A percentile compares a stretch with the other conserved stretches of the same genome.
Conservation (phyloP, 2,329 filamentous ascomycete species). For the Venturia pyrina region DNA sequence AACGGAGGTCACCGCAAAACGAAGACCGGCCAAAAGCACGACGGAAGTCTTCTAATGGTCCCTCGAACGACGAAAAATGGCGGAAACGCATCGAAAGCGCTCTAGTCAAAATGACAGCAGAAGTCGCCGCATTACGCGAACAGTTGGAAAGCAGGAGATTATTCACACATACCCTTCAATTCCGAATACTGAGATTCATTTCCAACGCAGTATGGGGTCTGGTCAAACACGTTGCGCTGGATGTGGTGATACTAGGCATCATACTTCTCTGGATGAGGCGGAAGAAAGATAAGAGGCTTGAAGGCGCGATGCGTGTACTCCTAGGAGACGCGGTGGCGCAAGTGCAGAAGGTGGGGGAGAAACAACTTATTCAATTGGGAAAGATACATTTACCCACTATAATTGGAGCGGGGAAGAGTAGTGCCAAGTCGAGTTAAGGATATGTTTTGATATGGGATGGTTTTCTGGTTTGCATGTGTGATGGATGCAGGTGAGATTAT, state of each 20-base stretch:
- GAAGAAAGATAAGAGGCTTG: conserved; percentile 59
- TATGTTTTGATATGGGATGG: neutral
- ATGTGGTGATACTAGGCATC: conserved; percentile 55
- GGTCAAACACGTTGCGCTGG: conserved; percentile 63
- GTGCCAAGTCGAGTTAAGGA: neutral
- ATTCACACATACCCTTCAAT: conserved; percentile 54
- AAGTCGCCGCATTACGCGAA: conserved; percentile 84
- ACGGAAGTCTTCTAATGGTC: conserved; percentile 15
- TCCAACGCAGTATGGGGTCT: conserved; percentile 45
- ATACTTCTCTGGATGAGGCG: conserved; percentile 63
- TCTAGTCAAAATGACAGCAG: conserved; percentile 79
- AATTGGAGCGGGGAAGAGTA: neutral
- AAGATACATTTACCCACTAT: conserved; percentile 1
- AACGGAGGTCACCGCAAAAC: neutral
- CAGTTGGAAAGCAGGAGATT: conserved; percentile 73
- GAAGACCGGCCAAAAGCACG: conserved; percentile 13
- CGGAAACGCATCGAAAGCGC: conserved; percentile 74
- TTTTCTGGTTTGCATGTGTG: neutral
- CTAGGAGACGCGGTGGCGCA: conserved; percentile 38
- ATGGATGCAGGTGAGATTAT: neutral
- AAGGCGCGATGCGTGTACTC: conserved; percentile 61
- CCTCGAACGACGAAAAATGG: conserved; percentile 49
- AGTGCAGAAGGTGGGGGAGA: conserved; percentile 23
- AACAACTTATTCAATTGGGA: conserved; percentile 6
- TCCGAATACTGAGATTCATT: conserved; percentile 4